Evolutionary conservation across 2,329 filamentous ascomycete genomes (phyloP), one percentile per base, ranked within the genome.

Genomic region (Calonectria henricotiae): DNA sequence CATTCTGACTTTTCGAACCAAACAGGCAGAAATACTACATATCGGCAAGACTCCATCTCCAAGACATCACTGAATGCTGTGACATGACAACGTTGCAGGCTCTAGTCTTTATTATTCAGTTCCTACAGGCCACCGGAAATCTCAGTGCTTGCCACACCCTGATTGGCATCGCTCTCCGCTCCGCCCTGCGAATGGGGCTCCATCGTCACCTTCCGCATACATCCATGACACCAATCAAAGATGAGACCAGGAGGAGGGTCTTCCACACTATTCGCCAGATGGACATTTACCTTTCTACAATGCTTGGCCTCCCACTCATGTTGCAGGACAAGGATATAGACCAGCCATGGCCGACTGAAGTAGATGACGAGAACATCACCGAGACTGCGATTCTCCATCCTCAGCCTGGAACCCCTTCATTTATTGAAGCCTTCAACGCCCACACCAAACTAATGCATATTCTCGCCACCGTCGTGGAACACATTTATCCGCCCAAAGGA

Each of bases 51-150:
- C 15, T 51, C 15, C 47, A 51, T 51, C 47, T 51, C 27, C 47
- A 51, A n/a, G 47, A 51, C 27, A 51, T 51, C 13, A 51, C 47
- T 25, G 47, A 51, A 3, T 51, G 47, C 27, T 51, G 47, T 6
- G 47, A 51, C 47, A 51, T 51, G 47, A 51, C 47, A 5, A 51
- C 47, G 2, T 15, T 51, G 17, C 47, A 51, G 47, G 47, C 47
- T 17, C 25, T 51, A 11, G 47, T 12, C 7, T 51, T 51, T 9
- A 51, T 51, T 2, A 51, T 51, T 13, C 47, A 51, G 15, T 51
- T 51, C 27, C 47, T 51, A 7, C 47, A 51, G 27, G 47, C 47
- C 17, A 51, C 25, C 47, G 47, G 47, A 13, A 51, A 51, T 13
- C 47, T 51, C 7, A 51, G 47, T 27, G 47, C 23, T 9, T 51